Percentiles rank a stretch among this genome's conserved stretches.
phyloP scores from a whole-genome alignment of 768 basidiomycete genomes.

The Mycena rebaudengoi region DNA sequence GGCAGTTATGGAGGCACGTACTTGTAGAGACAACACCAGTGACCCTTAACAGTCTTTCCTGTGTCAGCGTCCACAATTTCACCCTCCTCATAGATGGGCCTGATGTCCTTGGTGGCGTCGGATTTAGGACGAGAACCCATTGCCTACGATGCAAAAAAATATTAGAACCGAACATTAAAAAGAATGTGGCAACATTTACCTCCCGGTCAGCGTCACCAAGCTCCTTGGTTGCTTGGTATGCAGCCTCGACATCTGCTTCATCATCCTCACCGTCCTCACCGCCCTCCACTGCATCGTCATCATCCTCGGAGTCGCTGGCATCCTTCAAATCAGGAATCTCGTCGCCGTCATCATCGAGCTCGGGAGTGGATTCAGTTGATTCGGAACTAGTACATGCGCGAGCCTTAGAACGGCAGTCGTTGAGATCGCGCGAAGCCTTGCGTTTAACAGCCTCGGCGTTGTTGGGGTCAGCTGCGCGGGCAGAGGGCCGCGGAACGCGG shows the following conservation, averaged over 20 bases:
- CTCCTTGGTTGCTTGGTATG: neutral
- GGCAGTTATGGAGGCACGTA: no score
- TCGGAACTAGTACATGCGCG: no score
- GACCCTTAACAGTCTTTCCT: slow-evolving; percentile 9
- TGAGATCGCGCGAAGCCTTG: no score
- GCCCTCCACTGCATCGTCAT: neutral
- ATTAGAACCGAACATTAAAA: neutral
- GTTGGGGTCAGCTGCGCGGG: neutral
- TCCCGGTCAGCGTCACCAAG: neutral
- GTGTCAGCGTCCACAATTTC: slow-evolving; percentile 14
- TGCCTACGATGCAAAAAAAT: neutral
- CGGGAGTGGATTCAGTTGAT: no score
- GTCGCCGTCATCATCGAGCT: no score
- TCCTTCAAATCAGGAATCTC: no score
- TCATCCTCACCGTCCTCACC: neutral
- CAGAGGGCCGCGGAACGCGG: no score
- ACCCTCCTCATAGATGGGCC: neutral
- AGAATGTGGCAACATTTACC: no score
- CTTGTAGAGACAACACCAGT: slow-evolving; percentile 29
- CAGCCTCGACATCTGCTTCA: neutral
- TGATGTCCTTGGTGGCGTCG: neutral
- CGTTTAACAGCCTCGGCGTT: neutral
- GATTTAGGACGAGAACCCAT: neutral
- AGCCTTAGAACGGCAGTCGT: no score
- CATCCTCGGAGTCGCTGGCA: neutral